Evolutionary conservation across 768 basidiomycete species (phyloP).

Genomic region (Leccinellum luteum): DNA sequence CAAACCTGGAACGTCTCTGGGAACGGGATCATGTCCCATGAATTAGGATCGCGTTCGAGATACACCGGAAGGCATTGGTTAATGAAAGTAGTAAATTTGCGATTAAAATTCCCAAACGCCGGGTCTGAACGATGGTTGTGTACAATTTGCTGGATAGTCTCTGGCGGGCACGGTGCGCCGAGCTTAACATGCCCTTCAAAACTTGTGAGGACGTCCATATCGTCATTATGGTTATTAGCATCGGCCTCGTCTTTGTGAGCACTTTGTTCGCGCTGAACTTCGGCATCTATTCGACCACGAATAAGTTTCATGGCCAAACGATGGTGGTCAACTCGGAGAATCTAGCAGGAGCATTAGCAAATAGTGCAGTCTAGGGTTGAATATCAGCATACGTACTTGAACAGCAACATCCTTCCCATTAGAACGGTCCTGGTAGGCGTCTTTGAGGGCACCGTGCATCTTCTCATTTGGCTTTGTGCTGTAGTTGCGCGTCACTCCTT

Average conservation of each 20-base stretch:
- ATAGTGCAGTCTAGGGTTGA: too few relatives aligned
- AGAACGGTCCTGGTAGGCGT: neutral
- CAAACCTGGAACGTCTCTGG: neutral
- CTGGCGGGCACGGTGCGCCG: neutral
- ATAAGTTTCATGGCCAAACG: neutral
- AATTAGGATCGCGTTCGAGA: neutral
- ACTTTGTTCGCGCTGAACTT: neutral
- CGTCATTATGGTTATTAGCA: neutral
- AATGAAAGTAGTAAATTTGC: neutral
- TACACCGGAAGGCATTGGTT: neutral
- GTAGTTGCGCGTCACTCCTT: constrained; percentile 32
- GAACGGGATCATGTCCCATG: neutral
- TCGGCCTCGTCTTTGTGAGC: neutral
- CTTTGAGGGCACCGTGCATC: neutral
- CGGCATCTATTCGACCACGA: neutral
- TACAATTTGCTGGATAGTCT: neutral
- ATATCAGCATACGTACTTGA: neutral
- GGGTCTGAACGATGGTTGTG: neutral
- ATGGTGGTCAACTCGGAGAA: neutral
- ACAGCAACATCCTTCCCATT: neutral
- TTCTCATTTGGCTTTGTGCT: constrained; percentile 33
- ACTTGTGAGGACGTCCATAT: too few relatives aligned
- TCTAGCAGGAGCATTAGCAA: neutral
- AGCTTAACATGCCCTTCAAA: neutral
- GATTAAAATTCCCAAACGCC: neutral